Evolutionary conservation across 1,284 basidiomycete species (phyloP).

Genomic region (Sanguinoderma infundibulare): DNA sequence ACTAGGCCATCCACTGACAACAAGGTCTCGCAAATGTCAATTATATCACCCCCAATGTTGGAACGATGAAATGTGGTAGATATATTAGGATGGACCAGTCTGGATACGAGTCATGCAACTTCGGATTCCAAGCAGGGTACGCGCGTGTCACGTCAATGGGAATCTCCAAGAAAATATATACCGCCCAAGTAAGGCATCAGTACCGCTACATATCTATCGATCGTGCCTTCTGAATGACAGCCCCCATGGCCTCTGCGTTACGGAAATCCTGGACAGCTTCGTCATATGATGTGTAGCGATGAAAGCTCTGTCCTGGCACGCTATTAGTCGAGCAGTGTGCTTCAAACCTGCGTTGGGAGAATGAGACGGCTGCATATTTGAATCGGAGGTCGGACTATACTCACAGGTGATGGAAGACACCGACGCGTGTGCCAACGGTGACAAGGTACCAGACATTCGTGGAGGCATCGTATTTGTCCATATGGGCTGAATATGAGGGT

Average conservation of each 20-base stretch:
- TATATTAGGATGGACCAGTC: background rate
- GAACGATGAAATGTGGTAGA: too few species aligned
- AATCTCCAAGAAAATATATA: background rate
- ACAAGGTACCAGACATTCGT: background rate
- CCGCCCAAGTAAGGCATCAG: too few species aligned
- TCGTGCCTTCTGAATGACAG: background rate
- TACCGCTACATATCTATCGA: too few species aligned
- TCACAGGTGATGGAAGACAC: background rate
- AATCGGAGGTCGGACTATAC: background rate
- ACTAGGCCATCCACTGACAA: too few species aligned
- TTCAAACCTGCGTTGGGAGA: background rate
- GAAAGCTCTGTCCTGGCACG: background rate
- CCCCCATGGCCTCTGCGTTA: background rate
- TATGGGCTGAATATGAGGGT: background rate
- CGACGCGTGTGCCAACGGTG: background rate
- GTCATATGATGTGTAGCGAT: background rate
- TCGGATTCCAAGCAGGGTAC: too few species aligned
- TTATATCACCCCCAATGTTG: too few species aligned
- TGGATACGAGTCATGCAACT: too few species aligned
- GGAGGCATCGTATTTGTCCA: background rate
- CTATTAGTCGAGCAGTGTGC: background rate
- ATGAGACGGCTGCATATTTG: background rate
- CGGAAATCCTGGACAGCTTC: background rate
- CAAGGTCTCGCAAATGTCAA: too few species aligned
- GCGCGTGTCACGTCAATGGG: too few species aligned